phyloP scores from a whole-genome alignment of 2,329 filamentous ascomycete species.

The Colletotrichum higginsianum region DNA sequence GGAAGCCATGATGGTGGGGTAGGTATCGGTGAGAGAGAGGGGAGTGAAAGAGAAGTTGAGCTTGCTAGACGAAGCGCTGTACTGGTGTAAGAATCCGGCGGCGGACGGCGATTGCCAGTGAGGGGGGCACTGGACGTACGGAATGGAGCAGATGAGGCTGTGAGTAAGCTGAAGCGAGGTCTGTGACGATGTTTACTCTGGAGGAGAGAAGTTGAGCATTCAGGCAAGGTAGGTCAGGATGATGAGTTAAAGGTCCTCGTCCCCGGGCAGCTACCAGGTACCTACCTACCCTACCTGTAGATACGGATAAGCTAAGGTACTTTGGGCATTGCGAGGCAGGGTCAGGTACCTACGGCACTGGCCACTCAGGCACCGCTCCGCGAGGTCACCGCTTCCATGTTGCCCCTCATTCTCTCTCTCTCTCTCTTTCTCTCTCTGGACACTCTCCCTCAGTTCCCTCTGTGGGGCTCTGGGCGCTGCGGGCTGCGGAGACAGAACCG shows the following conservation, averaged over 20 bases:
- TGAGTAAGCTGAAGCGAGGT: conserved; percentile 21
- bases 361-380: conserved; percentile 1
- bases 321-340: neutral
- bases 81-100: neutral
- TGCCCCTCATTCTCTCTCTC: conserved; percentile 34
- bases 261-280: neutral
- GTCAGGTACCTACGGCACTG: neutral
- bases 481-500: conserved; percentile 11
- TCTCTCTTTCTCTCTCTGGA: neutral
- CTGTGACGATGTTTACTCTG: conserved; percentile 38
- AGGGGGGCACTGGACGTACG: neutral
- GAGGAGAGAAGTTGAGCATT: conserved; percentile 33
- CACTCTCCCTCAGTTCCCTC: no score
- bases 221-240: conserved; percentile 9
- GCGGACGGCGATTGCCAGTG: neutral
- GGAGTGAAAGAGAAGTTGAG: neutral
- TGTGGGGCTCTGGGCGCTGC: conserved; percentile 20
- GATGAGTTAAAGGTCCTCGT: conserved; percentile 12
- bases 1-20: conserved; percentile 69
- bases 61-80: neutral
- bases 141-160: conserved; percentile 2
- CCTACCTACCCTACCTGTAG: no score
- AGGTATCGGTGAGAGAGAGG: conserved; percentile 28
- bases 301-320: no score
- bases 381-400: conserved; percentile 38